phyloP scores from a whole-genome alignment of 1,139 yeast genomes.

The Geotrichum bryndzae region DNA sequence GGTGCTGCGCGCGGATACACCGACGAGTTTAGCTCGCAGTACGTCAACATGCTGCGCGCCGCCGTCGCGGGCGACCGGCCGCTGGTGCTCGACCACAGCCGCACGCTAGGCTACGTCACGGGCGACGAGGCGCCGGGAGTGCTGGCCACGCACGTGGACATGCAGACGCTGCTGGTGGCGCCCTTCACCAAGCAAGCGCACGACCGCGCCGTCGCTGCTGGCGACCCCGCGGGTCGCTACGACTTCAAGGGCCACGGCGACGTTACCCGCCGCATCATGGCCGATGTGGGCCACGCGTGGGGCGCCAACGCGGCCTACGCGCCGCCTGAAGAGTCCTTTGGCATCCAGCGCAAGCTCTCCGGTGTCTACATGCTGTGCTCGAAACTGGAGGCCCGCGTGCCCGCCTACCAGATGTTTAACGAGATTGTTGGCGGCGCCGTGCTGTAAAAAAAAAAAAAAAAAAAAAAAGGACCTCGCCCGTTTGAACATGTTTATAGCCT shows the following conservation, averaged over 20 bases:
- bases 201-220: conserved; percentile 33
- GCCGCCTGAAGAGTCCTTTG: conserved; percentile 97
- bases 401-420: conserved; percentile 69
- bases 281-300: neutral
- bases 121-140: conserved; percentile 83
- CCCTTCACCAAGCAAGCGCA: conserved; percentile 50
- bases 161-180: conserved; percentile 86
- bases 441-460: neutral
- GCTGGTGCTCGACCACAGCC: neutral
- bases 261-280: neutral
- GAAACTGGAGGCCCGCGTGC: conserved; percentile 73
- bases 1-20: conserved; percentile 88
- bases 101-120: conserved; percentile 64
- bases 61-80: conserved; percentile 64
- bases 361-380: conserved; percentile 92
- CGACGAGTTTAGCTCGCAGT: conserved; percentile 60
- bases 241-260: conserved; percentile 60
- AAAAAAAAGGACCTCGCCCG: neutral
- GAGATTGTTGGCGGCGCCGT: conserved; percentile 56
- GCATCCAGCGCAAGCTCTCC: conserved; percentile 87
- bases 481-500: too few species aligned
- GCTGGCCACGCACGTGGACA: conserved; percentile 86
- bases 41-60: conserved; percentile 67
- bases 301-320: conserved; percentile 39
- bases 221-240: conserved; percentile 40